phyloP scores from a whole-genome alignment of 495 filamentous ascomycete species.

The Aspergillus bridgeri region DNA sequence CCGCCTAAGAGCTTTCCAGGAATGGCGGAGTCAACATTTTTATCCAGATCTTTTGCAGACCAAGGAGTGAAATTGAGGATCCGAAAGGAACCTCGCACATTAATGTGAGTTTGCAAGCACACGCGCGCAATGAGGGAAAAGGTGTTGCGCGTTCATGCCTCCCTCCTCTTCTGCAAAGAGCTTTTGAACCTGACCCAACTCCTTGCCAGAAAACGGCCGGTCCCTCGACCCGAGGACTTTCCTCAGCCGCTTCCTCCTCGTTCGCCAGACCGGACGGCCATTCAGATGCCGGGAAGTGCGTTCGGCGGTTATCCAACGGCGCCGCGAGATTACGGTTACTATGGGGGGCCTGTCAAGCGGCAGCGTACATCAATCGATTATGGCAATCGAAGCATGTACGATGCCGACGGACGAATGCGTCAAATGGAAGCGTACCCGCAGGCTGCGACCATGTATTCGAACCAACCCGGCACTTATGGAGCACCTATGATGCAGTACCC shows the following conservation, averaged over 20 bases:
- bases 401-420: constrained; percentile 39
- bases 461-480: constrained; percentile 37
- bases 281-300: constrained; percentile 35
- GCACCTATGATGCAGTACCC: constrained; percentile 39
- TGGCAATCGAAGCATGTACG: constrained; percentile 39
- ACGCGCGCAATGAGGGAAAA: not conserved
- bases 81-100: constrained; percentile 73
- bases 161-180: too few relatives aligned
- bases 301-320: constrained; percentile 37
- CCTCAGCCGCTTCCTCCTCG: constrained; percentile 34
- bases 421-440: constrained; percentile 42
- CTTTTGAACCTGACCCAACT: too few relatives aligned
- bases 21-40: constrained; percentile 84
- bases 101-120: constrained; percentile 42
- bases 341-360: constrained; percentile 38
- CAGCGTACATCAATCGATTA: constrained; percentile 45
- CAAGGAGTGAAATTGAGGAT: constrained; percentile 89
- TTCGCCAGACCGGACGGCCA: constrained; percentile 40
- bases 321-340: constrained; percentile 37
- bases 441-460: constrained; percentile 35
- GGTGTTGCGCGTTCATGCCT: too few relatives aligned
- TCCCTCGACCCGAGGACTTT: constrained; percentile 39
- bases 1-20: constrained; percentile 79
- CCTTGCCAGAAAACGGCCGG: constrained; percentile 35
- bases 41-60: constrained; percentile 91